Evolutionary conservation across 768 basidiomycete species (phyloP).

Genomic region (Hebeloma cylindrosporum): DNA sequence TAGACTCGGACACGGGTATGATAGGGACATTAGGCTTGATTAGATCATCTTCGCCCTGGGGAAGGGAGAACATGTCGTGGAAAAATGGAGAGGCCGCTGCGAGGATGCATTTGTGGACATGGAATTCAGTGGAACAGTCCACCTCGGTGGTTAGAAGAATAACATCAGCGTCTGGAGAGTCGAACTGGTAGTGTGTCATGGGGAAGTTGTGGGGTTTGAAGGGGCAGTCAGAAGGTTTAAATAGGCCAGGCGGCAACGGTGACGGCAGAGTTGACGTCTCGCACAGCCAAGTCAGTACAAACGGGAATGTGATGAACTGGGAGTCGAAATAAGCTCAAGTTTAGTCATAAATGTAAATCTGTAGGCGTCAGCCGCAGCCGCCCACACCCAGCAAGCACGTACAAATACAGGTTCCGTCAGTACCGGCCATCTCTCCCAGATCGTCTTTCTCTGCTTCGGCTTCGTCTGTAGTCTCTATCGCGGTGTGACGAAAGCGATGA

Average conservation of each 20-base stretch:
- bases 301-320: no score
- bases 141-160: conserved; percentile 28
- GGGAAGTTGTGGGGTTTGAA: conserved; percentile 7
- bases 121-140: conserved; percentile 46
- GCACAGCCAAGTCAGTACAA: no score
- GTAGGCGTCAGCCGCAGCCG: conserved; percentile 11
- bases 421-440: conserved; percentile 24
- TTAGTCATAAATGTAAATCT: not conserved
- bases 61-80: conserved; percentile 63
- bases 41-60: conserved; percentile 37
- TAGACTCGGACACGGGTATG: conserved; percentile 56
- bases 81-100: conserved; percentile 68
- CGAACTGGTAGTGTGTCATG: conserved; percentile 32
- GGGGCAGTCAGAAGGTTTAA: not conserved
- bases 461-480: conserved; percentile 24
- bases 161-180: conserved; percentile 27
- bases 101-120: conserved; percentile 62
- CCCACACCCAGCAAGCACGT: not conserved
- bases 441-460: conserved; percentile 28
- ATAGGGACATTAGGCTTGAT: conserved; percentile 33
- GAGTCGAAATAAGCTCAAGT: no score
- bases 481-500: conserved; percentile 23
- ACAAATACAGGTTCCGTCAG: conserved; percentile 19
- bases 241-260: not conserved
- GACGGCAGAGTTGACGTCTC: not conserved